These are phyloP conservation scores for Viridothelium virens DNA, from an alignment of 495 filamentous ascomycete genomes.

Conservation along the genomic window DNA sequence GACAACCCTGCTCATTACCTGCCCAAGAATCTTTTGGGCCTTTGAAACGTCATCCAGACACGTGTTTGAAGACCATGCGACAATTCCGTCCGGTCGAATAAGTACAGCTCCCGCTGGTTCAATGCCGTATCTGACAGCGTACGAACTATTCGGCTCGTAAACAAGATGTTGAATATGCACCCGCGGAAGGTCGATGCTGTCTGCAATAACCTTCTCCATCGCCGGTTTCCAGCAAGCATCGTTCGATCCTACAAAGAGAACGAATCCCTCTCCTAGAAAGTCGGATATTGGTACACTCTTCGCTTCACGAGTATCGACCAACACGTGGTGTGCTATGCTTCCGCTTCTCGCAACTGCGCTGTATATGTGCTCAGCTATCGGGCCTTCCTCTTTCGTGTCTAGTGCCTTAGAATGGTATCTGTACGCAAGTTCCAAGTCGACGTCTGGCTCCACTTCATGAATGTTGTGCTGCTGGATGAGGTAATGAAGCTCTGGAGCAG, in stretches of 20 bases:
- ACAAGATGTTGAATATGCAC: not conserved
- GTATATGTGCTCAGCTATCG: not conserved
- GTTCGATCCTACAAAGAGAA: conserved; percentile 11
- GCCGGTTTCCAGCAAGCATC: not conserved
- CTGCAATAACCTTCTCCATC: not conserved
- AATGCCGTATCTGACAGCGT: conserved; percentile 11
- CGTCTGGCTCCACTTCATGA: conserved; percentile 14
- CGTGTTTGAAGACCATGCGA: conserved; percentile 4
- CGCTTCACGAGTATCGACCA: not conserved
- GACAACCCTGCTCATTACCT: not conserved
- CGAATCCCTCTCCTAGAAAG: conserved; percentile 10
- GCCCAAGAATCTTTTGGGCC: not conserved
- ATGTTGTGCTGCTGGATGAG: conserved; percentile 11
- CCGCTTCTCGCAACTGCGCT: conserved; percentile 5
- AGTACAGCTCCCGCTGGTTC: conserved; percentile 8
- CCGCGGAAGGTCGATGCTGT: not conserved
- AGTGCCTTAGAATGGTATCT: conserved; percentile 14
- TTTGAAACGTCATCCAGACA: not conserved
- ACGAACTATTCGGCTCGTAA: not conserved
- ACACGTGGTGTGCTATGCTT: conserved; percentile 14
- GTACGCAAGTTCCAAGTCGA: conserved; percentile 13
- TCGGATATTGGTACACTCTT: conserved; percentile 9
- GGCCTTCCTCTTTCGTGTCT: conserved; percentile 2
- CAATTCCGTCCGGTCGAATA: conserved; percentile 14
- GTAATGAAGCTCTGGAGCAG: conserved; percentile 13